Conservation (phyloP, 768 basidiomycete species). For the Melanogaster broomeanus region DNA sequence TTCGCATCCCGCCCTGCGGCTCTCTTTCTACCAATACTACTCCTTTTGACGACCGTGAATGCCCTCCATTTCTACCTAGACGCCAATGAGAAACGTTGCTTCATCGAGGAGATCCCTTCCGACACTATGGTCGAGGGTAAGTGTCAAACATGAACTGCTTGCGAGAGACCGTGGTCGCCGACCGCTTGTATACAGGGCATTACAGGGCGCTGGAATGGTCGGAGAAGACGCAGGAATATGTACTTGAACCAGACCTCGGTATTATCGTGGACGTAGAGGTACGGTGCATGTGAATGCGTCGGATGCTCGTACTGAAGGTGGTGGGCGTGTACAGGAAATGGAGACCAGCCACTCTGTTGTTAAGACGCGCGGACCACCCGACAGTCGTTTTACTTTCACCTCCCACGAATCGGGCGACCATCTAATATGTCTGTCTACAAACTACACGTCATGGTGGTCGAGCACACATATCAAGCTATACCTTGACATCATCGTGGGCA, state of each 20-base stretch:
- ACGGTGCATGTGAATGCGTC: slow-evolving; percentile 27
- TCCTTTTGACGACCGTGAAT: slow-evolving; percentile 48
- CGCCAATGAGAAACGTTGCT: slow-evolving; percentile 90
- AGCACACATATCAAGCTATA: slow-evolving; percentile 90
- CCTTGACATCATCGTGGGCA: slow-evolving; percentile 92
- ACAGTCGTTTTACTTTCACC: slow-evolving; percentile 96
- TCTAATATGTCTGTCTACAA: slow-evolving; percentile 92
- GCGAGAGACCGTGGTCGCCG: background rate
- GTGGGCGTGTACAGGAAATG: slow-evolving; percentile 64
- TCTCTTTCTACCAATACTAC: slow-evolving; percentile 40
- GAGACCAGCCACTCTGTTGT: slow-evolving; percentile 80
- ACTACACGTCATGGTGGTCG: slow-evolving; percentile 88
- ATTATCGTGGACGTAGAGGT: slow-evolving; percentile 92
- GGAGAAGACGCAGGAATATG: slow-evolving; percentile 67
- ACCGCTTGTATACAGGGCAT: slow-evolving; percentile 59
- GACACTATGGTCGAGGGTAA: slow-evolving; percentile 95
- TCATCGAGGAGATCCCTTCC: slow-evolving; percentile 93
- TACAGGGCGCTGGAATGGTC: slow-evolving; percentile 94
- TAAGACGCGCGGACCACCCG: slow-evolving; percentile 85
- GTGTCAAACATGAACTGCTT: slow-evolving; percentile 14
- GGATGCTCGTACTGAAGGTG: background rate
- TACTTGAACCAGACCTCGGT: slow-evolving; percentile 74
- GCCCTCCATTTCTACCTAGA: slow-evolving; percentile 98
- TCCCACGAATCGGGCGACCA: slow-evolving; percentile 97
- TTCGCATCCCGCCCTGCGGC: slow-evolving; percentile 20